Base-by-base conservation (phyloP, 495 filamentous ascomycete genomes). In the Mytilinidion resinicola region DNA sequence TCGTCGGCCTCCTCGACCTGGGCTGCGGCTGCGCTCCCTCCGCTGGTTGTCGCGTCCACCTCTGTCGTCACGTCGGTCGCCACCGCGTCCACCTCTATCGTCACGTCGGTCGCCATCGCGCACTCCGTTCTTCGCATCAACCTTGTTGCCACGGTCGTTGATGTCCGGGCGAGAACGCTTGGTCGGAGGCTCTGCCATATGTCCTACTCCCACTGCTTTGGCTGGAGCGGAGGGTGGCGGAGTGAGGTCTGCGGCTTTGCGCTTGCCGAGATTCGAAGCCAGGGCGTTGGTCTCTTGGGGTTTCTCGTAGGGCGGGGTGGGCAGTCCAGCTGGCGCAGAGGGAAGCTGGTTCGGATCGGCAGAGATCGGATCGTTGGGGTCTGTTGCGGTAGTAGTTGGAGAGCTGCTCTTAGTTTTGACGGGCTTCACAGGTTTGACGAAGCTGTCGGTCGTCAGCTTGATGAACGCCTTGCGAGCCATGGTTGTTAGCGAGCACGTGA, bases 151-250 rank as follows among this genome's bases (percentile, higher is more conserved):
- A 6, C 25, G 25, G 25, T 30, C 25, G 25, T 30, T 30, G 25
- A 6, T 30, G 25, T 30, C 25, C 25, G 25, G 74, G 52, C 78
- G 77, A 35, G 78, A 69, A 39, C 80, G 80, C 62, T 83, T 82
- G 39, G 77, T 64, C 47, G 78, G 77, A 21, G 78, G 80, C 51
- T 82, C 80, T 12, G 76, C 67, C 79, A 81, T 82, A 6, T 30
- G 25, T 30, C 25, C 25, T 30, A 6, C 25, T 48, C 9, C 2
- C 8, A 15, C 7, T 20, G 8, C 20, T n/a, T 46, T 20, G 15
- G 42, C 42, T 9, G 42, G 42, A 17, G 42, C 15, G 8, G 42
- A 46, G 8, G 42, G 15, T n/a, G 9, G 39, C 49, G 25, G 10
- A 17, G 4, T 5, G 37, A 38, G 4, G 43, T 30, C 39, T 42